These are phyloP conservation scores for Herpotrichia juniperi DNA, from an alignment of 2,329 filamentous ascomycete genomes.

Conservation along the genomic window DNA sequence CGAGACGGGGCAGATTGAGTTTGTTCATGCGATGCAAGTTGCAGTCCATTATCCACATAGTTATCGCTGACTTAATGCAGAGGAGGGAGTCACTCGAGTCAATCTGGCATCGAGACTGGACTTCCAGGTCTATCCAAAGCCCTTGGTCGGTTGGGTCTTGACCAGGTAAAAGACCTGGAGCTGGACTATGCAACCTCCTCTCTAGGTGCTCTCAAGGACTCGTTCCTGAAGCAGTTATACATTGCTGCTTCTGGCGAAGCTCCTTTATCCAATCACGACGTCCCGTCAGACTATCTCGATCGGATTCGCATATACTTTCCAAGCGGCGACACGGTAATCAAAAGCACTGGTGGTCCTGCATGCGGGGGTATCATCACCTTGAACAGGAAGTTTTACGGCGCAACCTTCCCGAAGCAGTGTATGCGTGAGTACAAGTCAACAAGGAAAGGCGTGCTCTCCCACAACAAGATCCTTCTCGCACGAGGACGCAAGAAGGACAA, in stretches of 20 bases:
- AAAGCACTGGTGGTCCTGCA: conserved; percentile 66
- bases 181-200: conserved; percentile 84
- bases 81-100: conserved; percentile 40
- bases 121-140: conserved; percentile 75
- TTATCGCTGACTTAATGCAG: conserved; percentile 19
- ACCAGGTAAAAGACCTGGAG: conserved; percentile 57
- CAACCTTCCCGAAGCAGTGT: conserved; percentile 71
- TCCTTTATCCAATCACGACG: conserved; percentile 5
- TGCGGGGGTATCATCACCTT: conserved; percentile 84
- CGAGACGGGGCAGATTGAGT: conserved; percentile 72
- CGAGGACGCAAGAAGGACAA: conserved; percentile 36
- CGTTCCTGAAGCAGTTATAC: conserved; percentile 67
- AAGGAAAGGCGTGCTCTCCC: conserved; percentile 76
- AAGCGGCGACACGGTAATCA: conserved; percentile 53
- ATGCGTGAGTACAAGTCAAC: conserved; percentile 78
- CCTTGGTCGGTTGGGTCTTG: conserved; percentile 51
- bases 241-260: conserved; percentile 58
- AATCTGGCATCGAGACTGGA: conserved; percentile 62
- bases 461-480: conserved; percentile 73
- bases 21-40: conserved; percentile 82
- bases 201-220: conserved; percentile 74
- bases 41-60: no score
- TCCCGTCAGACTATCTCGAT: conserved; percentile 14
- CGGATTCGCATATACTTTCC: conserved; percentile 42
- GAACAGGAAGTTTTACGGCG: conserved; percentile 73